Evolutionary conservation across 352 stramenopile species (phyloP).

Genomic region (Globisporangium takayamanum): DNA sequence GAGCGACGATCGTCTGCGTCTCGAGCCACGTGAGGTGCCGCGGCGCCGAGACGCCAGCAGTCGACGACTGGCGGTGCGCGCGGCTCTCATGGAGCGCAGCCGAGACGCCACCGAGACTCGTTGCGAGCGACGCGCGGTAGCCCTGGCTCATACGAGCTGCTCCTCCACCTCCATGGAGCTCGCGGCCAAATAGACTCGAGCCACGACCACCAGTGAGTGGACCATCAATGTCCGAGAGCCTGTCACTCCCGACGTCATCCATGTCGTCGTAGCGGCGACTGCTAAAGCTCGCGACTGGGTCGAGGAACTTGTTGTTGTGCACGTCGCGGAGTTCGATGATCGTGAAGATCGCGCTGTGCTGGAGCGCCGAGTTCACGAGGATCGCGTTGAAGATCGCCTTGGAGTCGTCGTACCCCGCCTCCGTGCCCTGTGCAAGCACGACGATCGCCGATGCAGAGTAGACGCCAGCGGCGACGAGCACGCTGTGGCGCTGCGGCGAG

Average conservation of each 20-base stretch:
- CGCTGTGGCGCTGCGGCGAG: conserved; percentile 63
- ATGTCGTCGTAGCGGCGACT: conserved; percentile 12
- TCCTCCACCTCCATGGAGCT: not conserved
- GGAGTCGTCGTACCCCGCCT: conserved; percentile 70
- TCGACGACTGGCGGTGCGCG: conserved; percentile 20
- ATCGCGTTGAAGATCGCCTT: conserved; percentile 86
- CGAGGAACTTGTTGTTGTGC: conserved; percentile 79
- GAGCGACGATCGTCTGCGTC: conserved; percentile 16
- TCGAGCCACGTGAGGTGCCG: conserved; percentile 41
- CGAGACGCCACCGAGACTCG: conserved; percentile 1
- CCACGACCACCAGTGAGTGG: not conserved
- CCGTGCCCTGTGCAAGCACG: conserved; percentile 68
- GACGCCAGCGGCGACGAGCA: conserved; percentile 65
- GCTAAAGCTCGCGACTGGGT: conserved; percentile 63
- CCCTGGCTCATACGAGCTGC: not conserved
- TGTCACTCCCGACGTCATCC: not conserved
- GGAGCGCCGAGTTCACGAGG: conserved; percentile 64
- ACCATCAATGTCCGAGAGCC: not conserved
- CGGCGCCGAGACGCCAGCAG: conserved; percentile 3
- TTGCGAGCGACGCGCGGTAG: not conserved
- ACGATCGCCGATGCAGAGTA: conserved; percentile 78
- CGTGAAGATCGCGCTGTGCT: conserved; percentile 67
- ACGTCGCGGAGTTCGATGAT: conserved; percentile 84
- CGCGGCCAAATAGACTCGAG: not conserved
- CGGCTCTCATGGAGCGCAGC: not conserved